These are phyloP conservation scores for Epithele typhae DNA, from an alignment of 768 basidiomycete species.

Conservation along the genomic window DNA sequence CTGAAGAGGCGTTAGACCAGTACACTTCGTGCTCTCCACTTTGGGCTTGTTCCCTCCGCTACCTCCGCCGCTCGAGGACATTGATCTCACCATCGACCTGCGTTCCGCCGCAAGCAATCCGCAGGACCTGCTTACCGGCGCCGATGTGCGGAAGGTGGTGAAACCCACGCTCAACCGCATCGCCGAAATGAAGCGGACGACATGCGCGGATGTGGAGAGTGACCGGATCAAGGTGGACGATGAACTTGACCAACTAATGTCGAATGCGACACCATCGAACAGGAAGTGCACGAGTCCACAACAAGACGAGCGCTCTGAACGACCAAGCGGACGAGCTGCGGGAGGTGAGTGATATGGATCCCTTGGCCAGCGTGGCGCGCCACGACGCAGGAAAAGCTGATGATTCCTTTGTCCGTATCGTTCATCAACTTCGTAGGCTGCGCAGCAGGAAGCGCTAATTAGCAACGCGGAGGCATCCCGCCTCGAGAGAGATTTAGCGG, in stretches of 20 bases:
- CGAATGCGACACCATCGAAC: slow-evolving; percentile 78
- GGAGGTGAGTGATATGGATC: slow-evolving; percentile 74
- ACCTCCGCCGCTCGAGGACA: slow-evolving; percentile 60
- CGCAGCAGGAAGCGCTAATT: slow-evolving; percentile 69
- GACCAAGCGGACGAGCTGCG: slow-evolving; percentile 79
- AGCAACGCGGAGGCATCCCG: slow-evolving; percentile 62
- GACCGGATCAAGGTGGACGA: slow-evolving; percentile 79
- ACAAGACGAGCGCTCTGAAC: slow-evolving; percentile 63
- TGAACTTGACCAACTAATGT: slow-evolving; percentile 73
- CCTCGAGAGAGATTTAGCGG: slow-evolving; percentile 67
- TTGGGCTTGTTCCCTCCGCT: slow-evolving; percentile 78
- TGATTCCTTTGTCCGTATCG: too few relatives aligned
- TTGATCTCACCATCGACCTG: slow-evolving; percentile 77
- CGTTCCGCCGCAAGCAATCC: slow-evolving; percentile 74
- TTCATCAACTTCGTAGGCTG: slow-evolving; percentile 45
- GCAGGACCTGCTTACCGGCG: slow-evolving; percentile 60
- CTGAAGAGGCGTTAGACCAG: slow-evolving; percentile 77
- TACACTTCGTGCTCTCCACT: slow-evolving; percentile 74
- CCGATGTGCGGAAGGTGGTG: slow-evolving; percentile 67
- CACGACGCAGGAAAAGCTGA: too few relatives aligned
- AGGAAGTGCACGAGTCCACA: slow-evolving; percentile 73
- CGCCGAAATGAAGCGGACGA: slow-evolving; percentile 67
- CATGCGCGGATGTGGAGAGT: slow-evolving; percentile 67
- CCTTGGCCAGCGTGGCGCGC: too few relatives aligned
- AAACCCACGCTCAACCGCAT: slow-evolving; percentile 72